Conservation (phyloP, 2,329 filamentous ascomycete genomes). For the Fusarium devonianum region DNA sequence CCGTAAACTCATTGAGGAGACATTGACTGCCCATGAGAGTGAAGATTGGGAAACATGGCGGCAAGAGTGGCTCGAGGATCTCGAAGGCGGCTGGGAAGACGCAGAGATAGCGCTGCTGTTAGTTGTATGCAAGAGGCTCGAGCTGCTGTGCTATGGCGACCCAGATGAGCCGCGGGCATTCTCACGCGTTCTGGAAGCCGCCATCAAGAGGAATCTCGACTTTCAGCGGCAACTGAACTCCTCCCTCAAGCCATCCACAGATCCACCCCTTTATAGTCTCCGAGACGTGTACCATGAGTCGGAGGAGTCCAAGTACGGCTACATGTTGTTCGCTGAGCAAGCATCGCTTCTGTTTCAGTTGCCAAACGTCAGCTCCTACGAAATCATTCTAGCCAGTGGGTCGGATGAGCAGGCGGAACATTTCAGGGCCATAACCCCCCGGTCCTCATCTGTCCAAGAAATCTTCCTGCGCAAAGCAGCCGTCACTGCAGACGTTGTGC, state of each 20-base stretch:
- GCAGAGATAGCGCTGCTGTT: not conserved
- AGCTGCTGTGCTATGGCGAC: not conserved
- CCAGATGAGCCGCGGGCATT: not conserved
- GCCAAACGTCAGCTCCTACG: constrained; percentile 5
- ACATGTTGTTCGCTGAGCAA: not conserved
- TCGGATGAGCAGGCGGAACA: not conserved
- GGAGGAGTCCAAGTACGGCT: not conserved
- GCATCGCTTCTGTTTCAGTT: not conserved
- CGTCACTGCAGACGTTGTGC: not conserved
- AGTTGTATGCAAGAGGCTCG: not conserved
- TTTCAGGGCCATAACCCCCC: not conserved
- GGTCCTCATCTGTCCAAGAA: constrained; percentile 1
- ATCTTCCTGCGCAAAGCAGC: constrained; percentile 2
- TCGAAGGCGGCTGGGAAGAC: not conserved
- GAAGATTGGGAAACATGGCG: not conserved
- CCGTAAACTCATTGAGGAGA: not conserved
- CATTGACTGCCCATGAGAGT: not conserved
- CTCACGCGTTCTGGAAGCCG: not conserved
- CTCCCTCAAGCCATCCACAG: not conserved
- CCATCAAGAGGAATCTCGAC: not conserved
- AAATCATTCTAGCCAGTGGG: constrained; percentile 1
- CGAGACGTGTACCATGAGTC: constrained; percentile 1
- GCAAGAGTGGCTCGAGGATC: not conserved
- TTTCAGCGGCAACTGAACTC: not conserved
- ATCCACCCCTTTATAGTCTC: not conserved